These are phyloP conservation scores for Lactifluus piperatus DNA, from an alignment of 768 basidiomycete genomes.

Conservation along the genomic window DNA sequence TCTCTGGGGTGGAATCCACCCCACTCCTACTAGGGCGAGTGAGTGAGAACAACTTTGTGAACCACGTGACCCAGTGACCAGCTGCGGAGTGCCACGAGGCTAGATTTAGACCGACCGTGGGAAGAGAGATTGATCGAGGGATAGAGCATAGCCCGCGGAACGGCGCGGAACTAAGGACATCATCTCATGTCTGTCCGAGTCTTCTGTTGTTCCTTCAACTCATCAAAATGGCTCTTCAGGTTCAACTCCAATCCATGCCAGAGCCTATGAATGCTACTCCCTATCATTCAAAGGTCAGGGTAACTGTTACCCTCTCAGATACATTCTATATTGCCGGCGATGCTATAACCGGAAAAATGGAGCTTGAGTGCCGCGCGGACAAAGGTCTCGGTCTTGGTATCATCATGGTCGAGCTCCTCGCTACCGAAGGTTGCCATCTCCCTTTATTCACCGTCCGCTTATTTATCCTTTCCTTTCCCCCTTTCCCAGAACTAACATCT, in stretches of 20 bases:
- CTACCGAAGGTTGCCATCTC: conserved; percentile 48
- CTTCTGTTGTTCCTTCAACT: background rate
- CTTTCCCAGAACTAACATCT: conserved; percentile 54
- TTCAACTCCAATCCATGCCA: conserved; percentile 31
- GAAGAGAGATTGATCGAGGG: too few relatives aligned
- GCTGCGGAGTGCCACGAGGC: too few relatives aligned
- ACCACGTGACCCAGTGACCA: too few relatives aligned
- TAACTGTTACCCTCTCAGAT: conserved; percentile 51
- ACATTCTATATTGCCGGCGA: conserved; percentile 57
- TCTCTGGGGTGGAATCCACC: too few relatives aligned
- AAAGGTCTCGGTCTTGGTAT: conserved; percentile 59
- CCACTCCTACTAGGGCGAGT: too few relatives aligned
- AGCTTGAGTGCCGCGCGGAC: conserved; percentile 73
- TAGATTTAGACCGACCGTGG: too few relatives aligned
- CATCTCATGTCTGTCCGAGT: conserved; percentile 11
- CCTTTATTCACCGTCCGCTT: background rate
- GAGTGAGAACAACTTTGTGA: too few relatives aligned
- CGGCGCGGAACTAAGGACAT: too few relatives aligned
- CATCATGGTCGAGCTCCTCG: conserved; percentile 73
- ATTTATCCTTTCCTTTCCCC: background rate
- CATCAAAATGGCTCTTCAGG: conserved; percentile 24
- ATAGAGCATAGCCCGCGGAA: too few relatives aligned
- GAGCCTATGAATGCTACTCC: conserved; percentile 79
- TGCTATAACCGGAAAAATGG: conserved; percentile 63
- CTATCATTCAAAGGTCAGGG: conserved; percentile 70